These are phyloP conservation scores for Delphinella strobiligena DNA, from an alignment of 2,329 filamentous ascomycete genomes.

Conservation along the genomic window DNA sequence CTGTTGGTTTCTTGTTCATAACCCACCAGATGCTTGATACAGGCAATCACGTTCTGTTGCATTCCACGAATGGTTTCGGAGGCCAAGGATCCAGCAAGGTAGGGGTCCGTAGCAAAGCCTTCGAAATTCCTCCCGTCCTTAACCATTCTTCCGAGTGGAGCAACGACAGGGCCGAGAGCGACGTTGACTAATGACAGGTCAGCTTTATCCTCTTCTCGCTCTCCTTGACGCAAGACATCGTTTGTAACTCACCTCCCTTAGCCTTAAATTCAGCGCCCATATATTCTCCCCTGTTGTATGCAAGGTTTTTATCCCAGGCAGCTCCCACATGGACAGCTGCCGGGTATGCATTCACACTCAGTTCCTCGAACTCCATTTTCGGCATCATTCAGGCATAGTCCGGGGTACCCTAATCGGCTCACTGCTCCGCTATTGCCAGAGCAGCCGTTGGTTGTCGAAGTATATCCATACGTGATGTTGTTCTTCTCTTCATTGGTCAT, in stretches of 20 bases:
- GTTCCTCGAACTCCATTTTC: constrained; percentile 22
- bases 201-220: too few species aligned
- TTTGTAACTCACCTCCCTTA: constrained; percentile 15
- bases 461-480: constrained; percentile 23
- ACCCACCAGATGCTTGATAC: constrained; percentile 21
- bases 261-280: constrained; percentile 23
- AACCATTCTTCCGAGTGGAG: constrained; percentile 19
- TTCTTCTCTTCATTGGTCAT: constrained; percentile 28
- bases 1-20: constrained; percentile 21
- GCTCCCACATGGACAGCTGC: constrained; percentile 26
- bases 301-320: constrained; percentile 27
- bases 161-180: constrained; percentile 19
- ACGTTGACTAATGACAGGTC: constrained; percentile 13
- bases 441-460: constrained; percentile 14
- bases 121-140: constrained; percentile 22
- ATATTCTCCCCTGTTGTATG: constrained; percentile 19
- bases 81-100: constrained; percentile 18
- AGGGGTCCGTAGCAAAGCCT: constrained; percentile 17
- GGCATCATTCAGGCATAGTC: constrained; percentile 29
- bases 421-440: constrained; percentile 26
- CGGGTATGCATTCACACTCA: constrained; percentile 24
- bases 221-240: too few species aligned
- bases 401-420: constrained; percentile 25
- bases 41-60: constrained; percentile 27
- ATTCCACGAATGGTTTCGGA: constrained; percentile 18